These are phyloP conservation scores for Endocarpon pusillum DNA, from an alignment of 495 filamentous ascomycete species.

Conservation along the genomic window DNA sequence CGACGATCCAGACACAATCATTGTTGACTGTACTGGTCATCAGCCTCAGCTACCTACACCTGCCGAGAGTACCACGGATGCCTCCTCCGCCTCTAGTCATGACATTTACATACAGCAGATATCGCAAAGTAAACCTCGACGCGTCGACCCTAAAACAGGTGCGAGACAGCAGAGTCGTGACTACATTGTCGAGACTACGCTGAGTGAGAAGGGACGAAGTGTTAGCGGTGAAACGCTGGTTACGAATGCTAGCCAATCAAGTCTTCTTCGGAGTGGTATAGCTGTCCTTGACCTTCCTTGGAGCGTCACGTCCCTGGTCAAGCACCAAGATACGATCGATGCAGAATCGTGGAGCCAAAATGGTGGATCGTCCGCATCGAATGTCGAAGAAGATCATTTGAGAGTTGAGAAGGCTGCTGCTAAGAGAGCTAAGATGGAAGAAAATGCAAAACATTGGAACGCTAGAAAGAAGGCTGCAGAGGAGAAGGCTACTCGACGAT, in stretches of 20 bases:
- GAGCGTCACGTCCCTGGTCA: conserved; percentile 18
- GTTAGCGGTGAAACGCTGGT: conserved; percentile 26
- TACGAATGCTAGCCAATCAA: conserved; percentile 19
- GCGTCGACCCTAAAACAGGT: not conserved
- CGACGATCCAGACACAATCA: not conserved
- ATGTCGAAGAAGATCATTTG: conserved; percentile 18
- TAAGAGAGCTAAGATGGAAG: conserved; percentile 26
- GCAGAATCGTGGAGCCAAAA: conserved; percentile 16
- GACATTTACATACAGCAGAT: not conserved
- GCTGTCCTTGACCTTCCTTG: conserved; percentile 28
- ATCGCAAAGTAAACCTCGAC: not conserved
- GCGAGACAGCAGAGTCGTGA: too few species aligned
- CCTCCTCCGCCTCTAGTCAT: too few species aligned
- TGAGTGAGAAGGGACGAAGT: conserved; percentile 16
- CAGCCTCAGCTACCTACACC: conserved; percentile 1
- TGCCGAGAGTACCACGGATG: not conserved
- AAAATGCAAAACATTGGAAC: conserved; percentile 6
- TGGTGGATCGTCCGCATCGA: conserved; percentile 18
- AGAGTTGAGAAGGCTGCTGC: conserved; percentile 30
- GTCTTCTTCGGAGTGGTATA: conserved; percentile 25
- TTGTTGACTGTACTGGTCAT: too few species aligned
- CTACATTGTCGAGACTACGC: not conserved
- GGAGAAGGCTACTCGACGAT: conserved; percentile 15
- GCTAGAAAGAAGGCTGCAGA: conserved; percentile 7
- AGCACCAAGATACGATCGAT: conserved; percentile 18